These are phyloP conservation scores for Cryoendolithus antarcticus DNA, from an alignment of 2,329 filamentous ascomycete species.

Conservation along the genomic window DNA sequence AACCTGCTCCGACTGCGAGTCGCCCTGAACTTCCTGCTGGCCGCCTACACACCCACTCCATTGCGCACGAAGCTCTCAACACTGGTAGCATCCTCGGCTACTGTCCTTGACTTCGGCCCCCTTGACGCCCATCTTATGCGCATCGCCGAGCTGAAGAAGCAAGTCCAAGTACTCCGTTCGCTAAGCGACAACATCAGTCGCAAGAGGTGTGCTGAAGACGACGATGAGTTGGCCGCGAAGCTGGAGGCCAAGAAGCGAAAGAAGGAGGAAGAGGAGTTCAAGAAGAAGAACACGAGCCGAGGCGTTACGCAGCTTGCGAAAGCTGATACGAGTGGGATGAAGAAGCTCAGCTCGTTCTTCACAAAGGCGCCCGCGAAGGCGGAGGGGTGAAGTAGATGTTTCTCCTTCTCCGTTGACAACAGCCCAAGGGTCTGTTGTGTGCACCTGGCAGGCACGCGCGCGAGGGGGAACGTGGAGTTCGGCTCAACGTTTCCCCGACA, in stretches of 20 bases:
- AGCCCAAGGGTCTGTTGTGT: too few relatives aligned
- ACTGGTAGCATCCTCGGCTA: constrained; percentile 26
- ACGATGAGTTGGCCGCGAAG: constrained; percentile 48
- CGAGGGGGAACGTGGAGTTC: too few relatives aligned
- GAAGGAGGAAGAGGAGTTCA: constrained; percentile 79
- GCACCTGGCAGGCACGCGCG: too few relatives aligned
- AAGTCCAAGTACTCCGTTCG: constrained; percentile 58
- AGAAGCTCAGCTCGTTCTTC: constrained; percentile 93
- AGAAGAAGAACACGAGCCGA: constrained; percentile 65
- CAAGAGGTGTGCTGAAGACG: constrained; percentile 50
- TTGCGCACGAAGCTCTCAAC: constrained; percentile 34
- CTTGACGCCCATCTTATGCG: constrained; percentile 58
- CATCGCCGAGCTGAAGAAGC: constrained; percentile 54
- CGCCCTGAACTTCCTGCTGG: constrained; percentile 52
- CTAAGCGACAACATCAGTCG: constrained; percentile 54
- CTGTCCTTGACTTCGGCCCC: constrained; percentile 50
- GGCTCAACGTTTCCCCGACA: too few relatives aligned
- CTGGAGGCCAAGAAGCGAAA: constrained; percentile 70
- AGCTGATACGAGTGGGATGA: constrained; percentile 86
- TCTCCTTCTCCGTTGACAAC: too few relatives aligned
- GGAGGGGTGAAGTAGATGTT: neutral
- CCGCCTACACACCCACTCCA: constrained; percentile 44
- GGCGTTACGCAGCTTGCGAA: constrained; percentile 75
- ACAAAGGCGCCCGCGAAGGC: constrained; percentile 41
- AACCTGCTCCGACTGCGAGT: constrained; percentile 52